Base-by-base conservation (phyloP, 106 monocot species). In the Dactylorhiza incarnata region DNA sequence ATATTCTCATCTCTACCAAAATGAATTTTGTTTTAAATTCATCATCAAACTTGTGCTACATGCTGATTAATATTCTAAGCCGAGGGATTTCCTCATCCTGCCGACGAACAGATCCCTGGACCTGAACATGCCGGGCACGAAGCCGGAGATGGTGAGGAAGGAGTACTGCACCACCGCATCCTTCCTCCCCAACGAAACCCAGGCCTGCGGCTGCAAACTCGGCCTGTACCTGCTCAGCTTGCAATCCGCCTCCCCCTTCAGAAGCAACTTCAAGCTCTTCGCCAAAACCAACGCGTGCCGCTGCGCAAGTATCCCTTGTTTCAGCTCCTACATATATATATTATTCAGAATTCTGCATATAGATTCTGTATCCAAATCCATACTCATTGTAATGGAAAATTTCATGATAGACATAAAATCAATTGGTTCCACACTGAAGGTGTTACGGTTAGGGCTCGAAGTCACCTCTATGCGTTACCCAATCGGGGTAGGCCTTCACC, bases 211-310 rank as follows among this genome's bases (percentile, higher is more conserved):
- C 11, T 72, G 25, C 2, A 37, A n/a, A 37, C 37, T 37, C 2
- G 86, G 79, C 76, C 68, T 82, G 76, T 80, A 82, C 53, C 67
- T 76, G 19, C 16, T 37, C 59, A 82, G 48, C 45, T 78, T 85
- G 55, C 45, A 61, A 3, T 74, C 81, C 6, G 22, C 76, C 3
- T 15, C 78, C 75, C 85, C 85, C 45, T 75, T 85, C 26, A 73
- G 14, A 17, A 85, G 50, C 22, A 77, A 25, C 75, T 86, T 86
- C 55, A 82, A 45, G 79, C 77, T 86, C 76, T 86, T 86, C 2
- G 73, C 76, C 9, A 72, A 69, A 26, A 82, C 45, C 4, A 55
- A 26, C 3, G 82, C 82, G 24, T 86, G 82, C 26, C 51, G 72
- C 16, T 79, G 79, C 68, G 82, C 86, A 1, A 45, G 49, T 20